Conservation (phyloP, 257 asterid genomes). For the Dorcoceras hygrometricum region DNA sequence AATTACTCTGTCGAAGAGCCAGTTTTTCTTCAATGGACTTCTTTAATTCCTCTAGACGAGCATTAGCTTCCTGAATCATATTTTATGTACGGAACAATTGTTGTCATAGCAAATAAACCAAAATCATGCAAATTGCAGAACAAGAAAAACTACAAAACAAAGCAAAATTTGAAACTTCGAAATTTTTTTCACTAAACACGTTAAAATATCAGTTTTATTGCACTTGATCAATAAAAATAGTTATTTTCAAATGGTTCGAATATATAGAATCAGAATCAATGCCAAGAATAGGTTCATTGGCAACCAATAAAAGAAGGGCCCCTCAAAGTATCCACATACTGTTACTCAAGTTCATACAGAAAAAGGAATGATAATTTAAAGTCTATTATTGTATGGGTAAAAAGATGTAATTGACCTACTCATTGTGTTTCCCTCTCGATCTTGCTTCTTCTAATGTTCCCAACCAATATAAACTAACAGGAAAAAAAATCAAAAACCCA, state of each 20-base stretch:
- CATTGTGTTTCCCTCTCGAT: background rate
- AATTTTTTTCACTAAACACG: background rate
- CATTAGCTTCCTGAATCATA: slow-evolving; percentile 76
- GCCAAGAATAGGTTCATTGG: background rate
- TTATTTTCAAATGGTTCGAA: background rate
- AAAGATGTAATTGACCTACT: background rate
- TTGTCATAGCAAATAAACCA: background rate
- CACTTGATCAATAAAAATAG: background rate
- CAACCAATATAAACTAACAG: background rate
- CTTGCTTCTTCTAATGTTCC: background rate
- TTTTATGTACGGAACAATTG: background rate
- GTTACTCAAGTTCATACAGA: background rate
- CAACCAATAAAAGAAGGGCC: background rate
- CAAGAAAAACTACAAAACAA: too few species aligned
- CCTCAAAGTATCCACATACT: background rate
- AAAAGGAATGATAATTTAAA: background rate
- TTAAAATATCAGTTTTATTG: background rate
- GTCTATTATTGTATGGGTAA: background rate
- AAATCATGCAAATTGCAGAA: slow-evolving; percentile 1
- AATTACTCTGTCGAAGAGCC: slow-evolving; percentile 69
- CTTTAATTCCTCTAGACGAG: slow-evolving; percentile 91
- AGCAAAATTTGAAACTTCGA: background rate
- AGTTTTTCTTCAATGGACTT: slow-evolving; percentile 77
- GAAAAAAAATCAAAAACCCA: background rate
- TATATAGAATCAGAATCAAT: too few species aligned